Percentiles rank a stretch among this genome's conserved stretches.
Evolutionary conservation across 2,329 filamentous ascomycete genomes (phyloP).

Genomic region (Thermothelomyces thermophilus): DNA sequence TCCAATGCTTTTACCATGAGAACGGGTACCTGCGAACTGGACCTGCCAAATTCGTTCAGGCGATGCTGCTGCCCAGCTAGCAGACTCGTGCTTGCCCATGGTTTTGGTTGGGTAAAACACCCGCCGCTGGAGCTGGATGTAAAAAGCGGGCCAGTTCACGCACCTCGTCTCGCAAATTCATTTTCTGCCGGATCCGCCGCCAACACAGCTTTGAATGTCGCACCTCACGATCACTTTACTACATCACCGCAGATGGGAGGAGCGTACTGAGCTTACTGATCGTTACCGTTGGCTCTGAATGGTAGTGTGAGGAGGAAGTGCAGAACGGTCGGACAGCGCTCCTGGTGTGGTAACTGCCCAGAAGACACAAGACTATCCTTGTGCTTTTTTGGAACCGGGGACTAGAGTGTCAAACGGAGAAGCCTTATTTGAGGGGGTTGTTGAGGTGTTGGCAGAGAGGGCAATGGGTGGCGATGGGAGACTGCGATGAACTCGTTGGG

Average conservation of each 20-base stretch:
- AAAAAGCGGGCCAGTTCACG: conserved; percentile 5
- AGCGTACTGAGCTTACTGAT: not conserved
- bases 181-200: conserved; percentile 4
- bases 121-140: conserved; percentile 3
- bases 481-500: conserved; percentile 5
- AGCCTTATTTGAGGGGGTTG: not conserved
- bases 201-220: not conserved
- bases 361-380: no score
- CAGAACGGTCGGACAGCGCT: not conserved
- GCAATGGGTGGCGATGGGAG: conserved; percentile 7
- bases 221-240: conserved; percentile 1
- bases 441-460: not conserved
- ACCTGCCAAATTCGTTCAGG: not conserved
- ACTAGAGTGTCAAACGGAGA: not conserved
- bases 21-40: not conserved
- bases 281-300: not conserved
- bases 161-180: conserved; percentile 3
- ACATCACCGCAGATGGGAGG: not conserved
- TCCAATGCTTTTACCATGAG: not conserved
- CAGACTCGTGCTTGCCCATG: not conserved
- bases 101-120: conserved; percentile 12
- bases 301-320: not conserved
- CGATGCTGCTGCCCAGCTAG: not conserved
- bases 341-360: not conserved
- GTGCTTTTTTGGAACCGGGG: not conserved